phyloP scores from a whole-genome alignment of 2,329 filamentous ascomycete species.

The Tolypocladium cylindrosporum region DNA sequence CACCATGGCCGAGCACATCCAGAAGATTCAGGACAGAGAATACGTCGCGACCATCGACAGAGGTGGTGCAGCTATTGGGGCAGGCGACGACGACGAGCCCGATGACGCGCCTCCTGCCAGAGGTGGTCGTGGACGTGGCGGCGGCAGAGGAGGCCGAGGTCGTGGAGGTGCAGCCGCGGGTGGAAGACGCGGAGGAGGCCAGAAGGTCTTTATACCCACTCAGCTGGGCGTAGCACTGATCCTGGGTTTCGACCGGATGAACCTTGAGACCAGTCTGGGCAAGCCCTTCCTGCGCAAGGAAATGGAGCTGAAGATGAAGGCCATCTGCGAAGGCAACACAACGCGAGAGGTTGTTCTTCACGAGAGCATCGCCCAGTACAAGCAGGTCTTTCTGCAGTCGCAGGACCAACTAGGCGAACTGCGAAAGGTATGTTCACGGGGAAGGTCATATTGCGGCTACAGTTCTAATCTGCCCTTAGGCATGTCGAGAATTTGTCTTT shows the following conservation, averaged over 20 bases:
- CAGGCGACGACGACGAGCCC: conserved; percentile 27
- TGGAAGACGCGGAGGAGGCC: conserved; percentile 30
- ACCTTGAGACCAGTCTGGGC: conserved; percentile 82
- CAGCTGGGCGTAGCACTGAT: conserved; percentile 85
- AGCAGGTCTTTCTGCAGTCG: conserved; percentile 74
- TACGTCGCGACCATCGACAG: conserved; percentile 63
- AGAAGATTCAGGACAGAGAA: conserved; percentile 82
- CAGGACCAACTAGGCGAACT: conserved; percentile 62
- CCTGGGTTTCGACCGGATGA: conserved; percentile 89
- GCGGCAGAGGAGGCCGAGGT: conserved; percentile 28
- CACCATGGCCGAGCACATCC: conserved; percentile 97
- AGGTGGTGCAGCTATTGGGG: conserved; percentile 24
- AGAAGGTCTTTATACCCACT: conserved; percentile 88
- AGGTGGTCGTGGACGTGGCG: conserved; percentile 38
- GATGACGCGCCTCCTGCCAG: conserved; percentile 28
- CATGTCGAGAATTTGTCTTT: conserved; percentile 20
- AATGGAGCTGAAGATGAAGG: conserved; percentile 96
- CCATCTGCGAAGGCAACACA: conserved; percentile 81
- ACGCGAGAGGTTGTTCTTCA: conserved; percentile 66
- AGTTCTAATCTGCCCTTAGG: background rate
- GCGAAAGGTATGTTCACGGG: conserved; percentile 42
- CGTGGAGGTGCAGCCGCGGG: conserved; percentile 31
- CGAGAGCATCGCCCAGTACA: conserved; percentile 80
- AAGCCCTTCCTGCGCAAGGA: conserved; percentile 96
- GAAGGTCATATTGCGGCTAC: background rate